Evolutionary conservation across 1,284 basidiomycete species (phyloP).

Genomic region (Amylostereum areolatum): DNA sequence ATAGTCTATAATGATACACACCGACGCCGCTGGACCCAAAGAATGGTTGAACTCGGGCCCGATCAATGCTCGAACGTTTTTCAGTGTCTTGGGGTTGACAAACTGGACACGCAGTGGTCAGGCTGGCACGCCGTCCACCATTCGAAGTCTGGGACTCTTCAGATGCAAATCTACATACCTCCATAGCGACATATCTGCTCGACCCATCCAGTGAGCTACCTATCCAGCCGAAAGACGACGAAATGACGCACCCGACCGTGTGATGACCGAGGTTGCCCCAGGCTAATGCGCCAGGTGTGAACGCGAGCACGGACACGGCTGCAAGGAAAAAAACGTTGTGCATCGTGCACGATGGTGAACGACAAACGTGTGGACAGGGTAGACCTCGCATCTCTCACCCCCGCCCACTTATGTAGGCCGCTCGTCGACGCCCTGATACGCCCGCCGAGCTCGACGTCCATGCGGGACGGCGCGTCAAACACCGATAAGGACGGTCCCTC

Average conservation of each 20-base stretch:
- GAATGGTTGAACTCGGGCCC: slow-evolving; percentile 34
- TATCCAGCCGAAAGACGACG: neutral
- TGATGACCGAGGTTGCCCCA: slow-evolving; percentile 40
- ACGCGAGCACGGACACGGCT: slow-evolving; percentile 1
- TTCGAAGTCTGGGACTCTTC: neutral
- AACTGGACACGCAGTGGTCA: slow-evolving; percentile 25
- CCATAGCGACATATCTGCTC: slow-evolving; percentile 25
- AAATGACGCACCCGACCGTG: slow-evolving; percentile 27
- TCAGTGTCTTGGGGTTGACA: slow-evolving; percentile 35
- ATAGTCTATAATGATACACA: slow-evolving; percentile 11
- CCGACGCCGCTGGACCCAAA: slow-evolving; percentile 40
- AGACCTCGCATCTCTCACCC: too few species aligned
- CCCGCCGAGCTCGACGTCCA: too few species aligned
- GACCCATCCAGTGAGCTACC: neutral
- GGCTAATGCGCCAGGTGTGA: slow-evolving; percentile 13
- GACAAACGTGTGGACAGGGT: too few species aligned
- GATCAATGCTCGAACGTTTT: slow-evolving; percentile 39
- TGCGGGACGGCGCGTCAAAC: too few species aligned
- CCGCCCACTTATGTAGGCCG: too few species aligned
- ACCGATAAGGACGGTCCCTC: too few species aligned
- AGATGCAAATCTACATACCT: slow-evolving; percentile 12
- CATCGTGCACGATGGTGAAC: neutral
- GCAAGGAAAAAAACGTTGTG: slow-evolving; percentile 1
- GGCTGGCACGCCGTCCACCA: neutral
- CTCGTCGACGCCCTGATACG: too few species aligned